These are phyloP conservation scores for Naganishia sp. DNA, from an alignment of 1,284 basidiomycete genomes.

Conservation along the genomic window DNA sequence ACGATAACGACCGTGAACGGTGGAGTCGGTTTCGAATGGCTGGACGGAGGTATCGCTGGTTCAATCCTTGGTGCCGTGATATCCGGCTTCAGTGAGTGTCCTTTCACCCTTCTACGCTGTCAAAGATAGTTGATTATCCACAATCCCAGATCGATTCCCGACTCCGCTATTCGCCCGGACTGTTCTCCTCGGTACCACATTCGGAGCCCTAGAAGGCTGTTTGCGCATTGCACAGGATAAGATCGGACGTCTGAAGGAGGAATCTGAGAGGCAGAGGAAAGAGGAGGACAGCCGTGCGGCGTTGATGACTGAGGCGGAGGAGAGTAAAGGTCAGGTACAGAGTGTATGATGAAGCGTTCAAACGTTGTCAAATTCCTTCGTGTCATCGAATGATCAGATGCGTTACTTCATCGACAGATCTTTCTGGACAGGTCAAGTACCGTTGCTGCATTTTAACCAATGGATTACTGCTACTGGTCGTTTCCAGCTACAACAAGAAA, in stretches of 20 bases:
- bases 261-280: constrained; percentile 30
- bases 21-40: constrained; percentile 36
- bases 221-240: constrained; percentile 45
- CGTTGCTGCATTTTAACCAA: too few relatives aligned
- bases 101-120: not conserved
- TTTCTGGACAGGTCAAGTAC: too few relatives aligned
- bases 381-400: too few relatives aligned
- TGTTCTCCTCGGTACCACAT: constrained; percentile 42
- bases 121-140: not conserved
- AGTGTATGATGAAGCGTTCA: too few relatives aligned
- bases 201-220: constrained; percentile 43
- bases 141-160: constrained; percentile 45
- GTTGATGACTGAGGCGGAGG: not conserved
- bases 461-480: too few relatives aligned
- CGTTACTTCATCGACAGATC: too few relatives aligned
- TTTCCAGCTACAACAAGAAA: too few relatives aligned
- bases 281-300: not conserved
- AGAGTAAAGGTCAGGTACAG: not conserved
- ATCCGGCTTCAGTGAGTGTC: constrained; percentile 44
- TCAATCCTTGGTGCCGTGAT: constrained; percentile 41
- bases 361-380: too few relatives aligned
- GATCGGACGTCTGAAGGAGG: constrained; percentile 38
- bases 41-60: constrained; percentile 49
- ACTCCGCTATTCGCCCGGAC: constrained; percentile 43
- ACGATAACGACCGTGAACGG: not conserved